Evolutionary conservation across 2,329 filamentous ascomycete species (phyloP), one percentile per base, ranked within the genome.

Genomic region (Mariannaea elegans): DNA sequence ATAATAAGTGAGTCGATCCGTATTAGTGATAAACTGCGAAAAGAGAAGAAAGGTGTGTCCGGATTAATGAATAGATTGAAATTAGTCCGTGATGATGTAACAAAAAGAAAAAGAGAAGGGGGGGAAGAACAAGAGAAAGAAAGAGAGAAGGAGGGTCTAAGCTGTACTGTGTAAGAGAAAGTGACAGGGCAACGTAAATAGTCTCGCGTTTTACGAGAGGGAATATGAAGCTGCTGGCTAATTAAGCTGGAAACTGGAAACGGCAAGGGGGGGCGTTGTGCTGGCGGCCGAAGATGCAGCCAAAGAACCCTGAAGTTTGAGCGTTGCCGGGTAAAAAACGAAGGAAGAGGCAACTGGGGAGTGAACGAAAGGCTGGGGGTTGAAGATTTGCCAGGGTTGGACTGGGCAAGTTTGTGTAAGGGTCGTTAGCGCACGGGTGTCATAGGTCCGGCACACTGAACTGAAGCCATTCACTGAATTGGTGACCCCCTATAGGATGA

Each of bases 101-200:
- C 41, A 27, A 27, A 44, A 24, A 58, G 64, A 53, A 66, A 34
- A 46, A 56, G 56, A 39, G 29, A 42, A 60, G 27, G 41, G 34
- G 16, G 42, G 36, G 36, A 56, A 49, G 49, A 56, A 65, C 45
- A 61, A 59, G 27, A 46, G n/a, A 56, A 65, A 61, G 56, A 58
- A 58, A 55, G 56, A 45, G 48, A 56, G 66, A 62, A 55, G 56
- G 59, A 59, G 60, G 50, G 54, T 42, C 56, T 34, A 53, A 45
- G 21, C 21, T 27, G 41, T 19, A 44, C 21, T 27, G 41, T 19
- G 24, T 12, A 19, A 21, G 18, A 44, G 13, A 27, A 45, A 53
- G 61, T 62, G 63, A 64, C 64, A 65, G 50, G 46, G 49, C 51
- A 54, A 55, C 48, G 58, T 44, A 24, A 27, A 54, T 39, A 34